Evolutionary conservation across 371 early-diverging fungal genomes (phyloP).

Genomic region (Rhizoclosmatium hyalinum): DNA sequence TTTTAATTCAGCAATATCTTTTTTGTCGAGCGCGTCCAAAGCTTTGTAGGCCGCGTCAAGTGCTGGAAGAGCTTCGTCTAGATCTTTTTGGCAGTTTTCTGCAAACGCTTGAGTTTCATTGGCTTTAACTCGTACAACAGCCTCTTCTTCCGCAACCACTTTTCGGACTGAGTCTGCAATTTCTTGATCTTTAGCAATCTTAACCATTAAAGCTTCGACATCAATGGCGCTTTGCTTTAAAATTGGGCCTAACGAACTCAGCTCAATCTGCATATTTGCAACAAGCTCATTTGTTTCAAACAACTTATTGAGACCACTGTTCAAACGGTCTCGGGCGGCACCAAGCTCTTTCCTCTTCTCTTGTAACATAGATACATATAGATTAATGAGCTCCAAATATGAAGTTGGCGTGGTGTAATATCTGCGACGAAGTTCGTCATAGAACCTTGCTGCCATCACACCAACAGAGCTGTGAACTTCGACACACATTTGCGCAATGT

Average conservation of each 20-base stretch:
- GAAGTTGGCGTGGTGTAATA: conserved; percentile 59
- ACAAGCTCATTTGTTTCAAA: conserved; percentile 55
- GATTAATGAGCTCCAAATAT: conserved; percentile 55
- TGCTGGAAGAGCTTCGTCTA: conserved; percentile 57
- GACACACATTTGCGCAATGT: conserved; percentile 53
- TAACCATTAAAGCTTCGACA: conserved; percentile 51
- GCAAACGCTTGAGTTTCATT: conserved; percentile 51
- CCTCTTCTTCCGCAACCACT: conserved; percentile 54
- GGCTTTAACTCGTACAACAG: conserved; percentile 50
- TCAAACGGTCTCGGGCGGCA: conserved; percentile 44
- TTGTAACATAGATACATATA: conserved; percentile 51
- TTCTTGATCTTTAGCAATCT: conserved; percentile 58
- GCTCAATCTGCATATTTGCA: conserved; percentile 57
- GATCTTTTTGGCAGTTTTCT: conserved; percentile 51
- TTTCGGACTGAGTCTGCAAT: conserved; percentile 51
- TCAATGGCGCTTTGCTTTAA: conserved; percentile 50
- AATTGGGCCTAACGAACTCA: conserved; percentile 49
- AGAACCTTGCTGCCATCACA: conserved; percentile 44
- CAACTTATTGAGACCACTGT: conserved; percentile 51
- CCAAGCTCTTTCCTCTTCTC: conserved; percentile 55
- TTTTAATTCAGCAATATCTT: conserved; percentile 59
- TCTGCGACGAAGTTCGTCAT: conserved; percentile 45
- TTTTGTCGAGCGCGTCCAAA: conserved; percentile 55
- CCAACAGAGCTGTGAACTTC: conserved; percentile 54
- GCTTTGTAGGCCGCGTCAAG: conserved; percentile 55